Evolutionary conservation across 495 filamentous ascomycete species (phyloP), one percentile per base, ranked within the genome.

Genomic region (Aspergillus sparsus): DNA sequence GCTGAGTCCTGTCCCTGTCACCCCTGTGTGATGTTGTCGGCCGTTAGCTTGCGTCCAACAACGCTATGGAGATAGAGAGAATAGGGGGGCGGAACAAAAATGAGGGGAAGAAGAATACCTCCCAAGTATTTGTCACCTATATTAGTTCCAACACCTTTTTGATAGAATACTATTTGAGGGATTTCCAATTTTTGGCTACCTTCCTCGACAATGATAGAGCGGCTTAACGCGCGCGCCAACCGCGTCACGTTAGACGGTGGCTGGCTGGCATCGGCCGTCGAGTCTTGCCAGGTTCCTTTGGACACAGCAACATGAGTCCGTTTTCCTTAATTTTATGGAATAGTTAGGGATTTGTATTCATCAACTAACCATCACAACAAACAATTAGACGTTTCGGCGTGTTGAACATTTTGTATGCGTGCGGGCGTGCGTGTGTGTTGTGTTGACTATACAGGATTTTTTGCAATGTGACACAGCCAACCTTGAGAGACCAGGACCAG

Each of bases 131-230:
- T 62, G 47, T 69, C 67, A 15, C 64, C 65, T 5, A 70, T 31
- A 10, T 60, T 66, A 1, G 82, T 80, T 1, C 83, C 83, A 34
- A 86, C 75, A 11, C 83, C 83, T 32, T 77, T 68, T 53, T 84
- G 77, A 61, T 86, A 86, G 62, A 79, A 85, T 4, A 81, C 74
- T 15, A 85, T 68, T 58, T 86, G 83, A 12, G 74, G 66, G 34
- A 77, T 68, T 3, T 66, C 62, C 33, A 66, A 60, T 6, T 35
- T 56, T 1, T 58, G 58, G 3, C 69, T 65, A 36, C 68, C 64
- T 6, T 72, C 47, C 54, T 63, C 65, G 7, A 65, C 55, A 9
- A 58, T 49, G 31, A 57, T 69, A 2, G 61, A 55, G 31, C 53
- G 60, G 41, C 69, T 72, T 15, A 82, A 66, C 6, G 77, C 71